phyloP scores from a whole-genome alignment of 768 basidiomycete genomes.

The Macrolepiota fuliginosa region DNA sequence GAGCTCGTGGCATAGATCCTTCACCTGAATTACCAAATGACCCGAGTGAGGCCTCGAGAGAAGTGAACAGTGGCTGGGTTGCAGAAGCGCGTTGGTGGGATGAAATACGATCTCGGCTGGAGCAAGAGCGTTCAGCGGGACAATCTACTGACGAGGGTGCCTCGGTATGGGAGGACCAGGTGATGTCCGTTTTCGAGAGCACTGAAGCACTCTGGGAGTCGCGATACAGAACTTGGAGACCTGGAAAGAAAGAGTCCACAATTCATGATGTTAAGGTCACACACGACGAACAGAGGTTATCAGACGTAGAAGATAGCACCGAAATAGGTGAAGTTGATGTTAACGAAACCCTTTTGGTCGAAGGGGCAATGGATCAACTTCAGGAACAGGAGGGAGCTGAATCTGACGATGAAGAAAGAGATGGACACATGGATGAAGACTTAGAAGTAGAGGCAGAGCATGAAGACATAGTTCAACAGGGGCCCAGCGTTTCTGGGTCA shows the following conservation, averaged over 20 bases:
- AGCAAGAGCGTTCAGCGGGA: slow-evolving; percentile 32
- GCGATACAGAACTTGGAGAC: slow-evolving; percentile 56
- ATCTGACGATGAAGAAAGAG: slow-evolving; percentile 28
- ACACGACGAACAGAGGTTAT: slow-evolving; percentile 29
- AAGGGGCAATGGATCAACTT: not conserved
- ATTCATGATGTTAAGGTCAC: slow-evolving; percentile 19
- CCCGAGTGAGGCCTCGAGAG: slow-evolving; percentile 61
- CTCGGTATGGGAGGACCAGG: slow-evolving; percentile 62
- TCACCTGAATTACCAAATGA: slow-evolving; percentile 73
- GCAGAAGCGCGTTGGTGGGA: slow-evolving; percentile 77
- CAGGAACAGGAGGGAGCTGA: slow-evolving; percentile 29
- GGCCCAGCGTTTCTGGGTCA: not conserved
- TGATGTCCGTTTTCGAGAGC: slow-evolving; percentile 90
- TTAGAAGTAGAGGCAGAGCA: slow-evolving; percentile 16
- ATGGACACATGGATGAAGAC: slow-evolving; percentile 18
- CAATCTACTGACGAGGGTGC: slow-evolving; percentile 16
- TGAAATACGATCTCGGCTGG: slow-evolving; percentile 62
- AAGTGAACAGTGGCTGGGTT: slow-evolving; percentile 60
- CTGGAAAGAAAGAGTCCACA: slow-evolving; percentile 23
- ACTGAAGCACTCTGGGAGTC: slow-evolving; percentile 83
- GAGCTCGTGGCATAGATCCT: slow-evolving; percentile 63
- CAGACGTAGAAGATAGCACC: slow-evolving; percentile 30
- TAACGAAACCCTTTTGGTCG: not conserved
- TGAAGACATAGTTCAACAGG: slow-evolving; percentile 11
- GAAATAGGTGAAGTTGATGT: slow-evolving; percentile 23